phyloP scores from a whole-genome alignment of 78 protist genomes.

The Dictyostelium firmibasis region DNA sequence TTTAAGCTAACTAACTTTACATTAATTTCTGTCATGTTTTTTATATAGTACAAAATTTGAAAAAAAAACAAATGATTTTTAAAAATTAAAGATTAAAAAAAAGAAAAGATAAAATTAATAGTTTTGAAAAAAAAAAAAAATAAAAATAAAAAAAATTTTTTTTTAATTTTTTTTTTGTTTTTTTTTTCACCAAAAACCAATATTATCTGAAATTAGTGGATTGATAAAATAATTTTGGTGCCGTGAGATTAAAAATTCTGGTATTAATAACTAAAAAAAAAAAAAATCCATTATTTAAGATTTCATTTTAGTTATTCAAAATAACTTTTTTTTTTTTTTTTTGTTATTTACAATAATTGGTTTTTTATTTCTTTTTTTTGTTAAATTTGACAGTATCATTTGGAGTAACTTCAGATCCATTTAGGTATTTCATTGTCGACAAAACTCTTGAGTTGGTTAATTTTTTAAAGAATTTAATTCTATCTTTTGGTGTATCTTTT shows the following conservation, averaged over 20 bases:
- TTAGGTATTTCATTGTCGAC: constrained; percentile 34
- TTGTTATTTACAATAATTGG: background rate
- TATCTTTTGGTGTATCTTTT: constrained; percentile 37
- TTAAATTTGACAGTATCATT: constrained; percentile 18
- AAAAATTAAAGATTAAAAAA: background rate
- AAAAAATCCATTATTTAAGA: too few species aligned
- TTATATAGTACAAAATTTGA: background rate
- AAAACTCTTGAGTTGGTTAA: constrained; percentile 29
- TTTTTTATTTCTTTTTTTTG: background rate
- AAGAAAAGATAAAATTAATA: background rate
- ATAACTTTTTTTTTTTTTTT: too few species aligned
- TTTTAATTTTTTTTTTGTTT: too few species aligned
- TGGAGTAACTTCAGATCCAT: constrained; percentile 12
- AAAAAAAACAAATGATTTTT: background rate
- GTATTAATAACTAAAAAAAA: too few species aligned
- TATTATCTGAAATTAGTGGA: too few species aligned
- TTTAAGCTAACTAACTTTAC: background rate
- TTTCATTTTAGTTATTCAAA: too few species aligned
- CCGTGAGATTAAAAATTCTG: too few species aligned
- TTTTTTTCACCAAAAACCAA: too few species aligned
- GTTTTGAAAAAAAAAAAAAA: too few species aligned
- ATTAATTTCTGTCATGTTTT: background rate
- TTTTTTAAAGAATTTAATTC: constrained; percentile 66
- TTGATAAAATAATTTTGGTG: too few species aligned
- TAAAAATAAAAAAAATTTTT: too few species aligned